These are phyloP conservation scores for Flaveria sonorensis DNA, from an alignment of 129 eudicot species.

Conservation along the genomic window DNA sequence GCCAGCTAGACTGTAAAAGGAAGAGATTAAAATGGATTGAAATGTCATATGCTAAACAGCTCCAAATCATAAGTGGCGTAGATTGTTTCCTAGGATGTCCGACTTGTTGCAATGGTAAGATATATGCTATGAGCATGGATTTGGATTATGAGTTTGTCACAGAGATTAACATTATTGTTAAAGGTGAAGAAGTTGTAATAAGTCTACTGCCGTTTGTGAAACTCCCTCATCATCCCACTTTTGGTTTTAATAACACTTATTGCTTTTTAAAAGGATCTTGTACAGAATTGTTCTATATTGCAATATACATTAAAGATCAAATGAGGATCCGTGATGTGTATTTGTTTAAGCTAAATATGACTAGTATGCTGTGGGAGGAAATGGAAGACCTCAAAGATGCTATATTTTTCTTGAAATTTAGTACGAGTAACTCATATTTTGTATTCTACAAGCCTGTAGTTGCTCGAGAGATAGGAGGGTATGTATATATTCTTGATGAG, in stretches of 20 bases:
- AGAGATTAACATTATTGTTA: neutral
- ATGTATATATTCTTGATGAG: constrained; percentile 4
- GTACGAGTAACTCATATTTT: too few species aligned
- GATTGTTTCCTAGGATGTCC: neutral
- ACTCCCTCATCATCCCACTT: neutral
- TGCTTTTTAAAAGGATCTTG: neutral
- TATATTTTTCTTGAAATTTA: neutral
- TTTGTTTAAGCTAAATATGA: neutral
- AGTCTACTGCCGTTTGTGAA: neutral
- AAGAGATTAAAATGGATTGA: neutral
- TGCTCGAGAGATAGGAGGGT: neutral
- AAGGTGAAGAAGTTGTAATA: neutral
- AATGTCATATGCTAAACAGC: constrained; percentile 5
- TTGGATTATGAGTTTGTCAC: neutral
- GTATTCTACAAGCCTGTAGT: neutral
- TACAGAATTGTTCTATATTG: neutral
- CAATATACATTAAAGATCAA: neutral
- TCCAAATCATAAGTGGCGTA: neutral
- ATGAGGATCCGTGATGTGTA: neutral
- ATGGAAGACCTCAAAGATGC: neutral
- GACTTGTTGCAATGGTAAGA: neutral
- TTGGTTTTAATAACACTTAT: too few species aligned
- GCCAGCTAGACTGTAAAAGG: neutral
- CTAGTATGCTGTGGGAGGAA: neutral
- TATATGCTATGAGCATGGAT: neutral